Evolutionary conservation across 176 grass and related monocot genomes (phyloP).

Genomic region (Juncus inflexus): DNA sequence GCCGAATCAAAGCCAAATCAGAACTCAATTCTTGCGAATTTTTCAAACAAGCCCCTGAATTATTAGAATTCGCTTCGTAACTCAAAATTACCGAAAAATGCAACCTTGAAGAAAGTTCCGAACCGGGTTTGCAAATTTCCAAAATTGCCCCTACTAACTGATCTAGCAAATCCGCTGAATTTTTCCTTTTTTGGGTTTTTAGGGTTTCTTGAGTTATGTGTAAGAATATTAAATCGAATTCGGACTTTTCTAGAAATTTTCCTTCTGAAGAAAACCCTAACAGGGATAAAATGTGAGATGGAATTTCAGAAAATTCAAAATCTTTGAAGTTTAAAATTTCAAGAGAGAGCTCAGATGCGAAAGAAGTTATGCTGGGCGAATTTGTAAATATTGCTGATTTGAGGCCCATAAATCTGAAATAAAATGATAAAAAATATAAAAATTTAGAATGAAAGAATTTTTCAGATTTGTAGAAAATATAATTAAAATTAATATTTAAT

Average conservation of each 20-base stretch:
- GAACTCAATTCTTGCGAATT: constrained; percentile 41
- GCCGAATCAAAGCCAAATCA: constrained; percentile 59
- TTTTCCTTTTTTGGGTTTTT: constrained; percentile 40
- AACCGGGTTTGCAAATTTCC: constrained; percentile 43
- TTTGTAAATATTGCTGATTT: constrained; percentile 67
- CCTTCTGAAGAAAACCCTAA: constrained; percentile 50
- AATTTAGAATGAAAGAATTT: constrained; percentile 7
- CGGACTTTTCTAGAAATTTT: constrained; percentile 48
- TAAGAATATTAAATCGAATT: constrained; percentile 76
- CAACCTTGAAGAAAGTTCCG: constrained; percentile 47
- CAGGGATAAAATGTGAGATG: constrained; percentile 32
- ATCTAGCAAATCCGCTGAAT: constrained; percentile 50
- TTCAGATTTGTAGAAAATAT: neutral
- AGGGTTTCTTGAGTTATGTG: constrained; percentile 53
- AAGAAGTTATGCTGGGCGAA: constrained; percentile 40
- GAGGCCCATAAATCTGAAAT: constrained; percentile 77
- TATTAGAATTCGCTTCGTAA: constrained; percentile 55
- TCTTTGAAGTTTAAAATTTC: constrained; percentile 42
- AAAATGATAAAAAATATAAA: neutral
- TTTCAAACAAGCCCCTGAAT: constrained; percentile 32
- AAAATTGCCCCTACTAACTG: constrained; percentile 56
- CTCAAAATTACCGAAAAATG: constrained; percentile 63
- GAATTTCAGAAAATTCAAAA: constrained; percentile 22
- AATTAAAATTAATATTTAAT: constrained; percentile 9
- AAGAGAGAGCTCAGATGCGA: constrained; percentile 50